These are phyloP conservation scores for Spergularia azorica DNA, from an alignment of 179 eudicot species.

Conservation along the genomic window DNA sequence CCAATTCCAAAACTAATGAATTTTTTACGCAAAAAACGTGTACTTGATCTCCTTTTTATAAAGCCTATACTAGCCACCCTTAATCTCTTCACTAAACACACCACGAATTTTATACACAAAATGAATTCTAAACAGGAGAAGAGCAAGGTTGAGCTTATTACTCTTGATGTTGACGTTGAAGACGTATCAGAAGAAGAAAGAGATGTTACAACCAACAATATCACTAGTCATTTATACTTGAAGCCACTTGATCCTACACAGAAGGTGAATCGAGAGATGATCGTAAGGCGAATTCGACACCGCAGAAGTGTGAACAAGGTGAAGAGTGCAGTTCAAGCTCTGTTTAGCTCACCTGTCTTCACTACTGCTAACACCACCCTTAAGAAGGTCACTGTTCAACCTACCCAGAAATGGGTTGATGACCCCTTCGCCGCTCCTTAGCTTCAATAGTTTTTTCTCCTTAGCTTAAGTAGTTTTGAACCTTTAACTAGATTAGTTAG, in stretches of 20 bases:
- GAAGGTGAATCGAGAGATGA: conserved; percentile 44
- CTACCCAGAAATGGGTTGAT: conserved; percentile 27
- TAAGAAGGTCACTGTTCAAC: conserved; percentile 15
- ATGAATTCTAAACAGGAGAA: conserved; percentile 9
- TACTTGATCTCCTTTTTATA: no score
- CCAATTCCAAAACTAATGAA: no score
- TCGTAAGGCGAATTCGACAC: conserved; percentile 56
- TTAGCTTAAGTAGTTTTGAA: no score
- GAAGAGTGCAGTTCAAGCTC: conserved; percentile 31
- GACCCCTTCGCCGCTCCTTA: conserved; percentile 31
- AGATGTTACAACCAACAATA: conserved; percentile 4
- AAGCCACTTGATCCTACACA: conserved; percentile 38
- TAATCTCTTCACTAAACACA: neutral
- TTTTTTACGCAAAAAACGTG: no score
- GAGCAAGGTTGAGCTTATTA: neutral
- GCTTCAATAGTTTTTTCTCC: no score
- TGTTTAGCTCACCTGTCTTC: conserved; percentile 34
- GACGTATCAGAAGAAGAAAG: conserved; percentile 20
- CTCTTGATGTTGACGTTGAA: conserved; percentile 17
- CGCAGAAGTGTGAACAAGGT: conserved; percentile 45
- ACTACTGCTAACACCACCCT: neutral
- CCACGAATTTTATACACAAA: neutral
- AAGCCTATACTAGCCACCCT: neutral
- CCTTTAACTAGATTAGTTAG: neutral
- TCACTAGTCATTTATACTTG: conserved; percentile 41